Percentiles rank a stretch among this genome's conserved stretches.
Evolutionary conservation across 1,284 basidiomycete species (phyloP).

Genomic region (Sutorius eximius): DNA sequence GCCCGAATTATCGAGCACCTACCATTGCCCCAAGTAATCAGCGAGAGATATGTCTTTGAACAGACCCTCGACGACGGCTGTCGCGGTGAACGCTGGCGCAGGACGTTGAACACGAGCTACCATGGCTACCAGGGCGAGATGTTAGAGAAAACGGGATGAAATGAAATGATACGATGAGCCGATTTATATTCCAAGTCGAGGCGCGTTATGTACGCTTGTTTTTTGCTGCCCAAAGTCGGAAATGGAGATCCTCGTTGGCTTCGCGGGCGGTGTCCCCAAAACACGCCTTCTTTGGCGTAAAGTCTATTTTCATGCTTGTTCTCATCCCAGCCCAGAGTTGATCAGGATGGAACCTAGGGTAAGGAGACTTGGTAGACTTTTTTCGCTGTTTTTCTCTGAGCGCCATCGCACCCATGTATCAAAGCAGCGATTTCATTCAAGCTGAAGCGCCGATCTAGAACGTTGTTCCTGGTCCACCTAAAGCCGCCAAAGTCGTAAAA

Average conservation of each 20-base stretch:
- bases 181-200: slow-evolving; percentile 23
- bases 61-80: slow-evolving; percentile 71
- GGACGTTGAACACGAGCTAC: slow-evolving; percentile 74
- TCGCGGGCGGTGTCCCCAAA: neutral
- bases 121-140: slow-evolving; percentile 40
- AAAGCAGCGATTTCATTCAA: neutral
- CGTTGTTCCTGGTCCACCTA: no score
- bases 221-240: slow-evolving; percentile 5
- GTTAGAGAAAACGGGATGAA: neutral
- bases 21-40: slow-evolving; percentile 84
- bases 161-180: neutral
- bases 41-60: slow-evolving; percentile 76
- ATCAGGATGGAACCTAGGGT: no score
- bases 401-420: neutral
- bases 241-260: neutral
- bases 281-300: neutral
- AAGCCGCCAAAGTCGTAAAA: no score
- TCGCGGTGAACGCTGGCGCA: slow-evolving; percentile 75
- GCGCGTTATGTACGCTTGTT: slow-evolving; percentile 29
- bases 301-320: neutral
- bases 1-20: slow-evolving; percentile 6
- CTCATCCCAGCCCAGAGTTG: neutral
- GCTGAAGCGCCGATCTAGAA: neutral
- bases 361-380: neutral
- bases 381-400: neutral